Evolutionary conservation across 495 filamentous ascomycete species (phyloP), one percentile per base, ranked within the genome.

Genomic region (Hypoxylon rickii): DNA sequence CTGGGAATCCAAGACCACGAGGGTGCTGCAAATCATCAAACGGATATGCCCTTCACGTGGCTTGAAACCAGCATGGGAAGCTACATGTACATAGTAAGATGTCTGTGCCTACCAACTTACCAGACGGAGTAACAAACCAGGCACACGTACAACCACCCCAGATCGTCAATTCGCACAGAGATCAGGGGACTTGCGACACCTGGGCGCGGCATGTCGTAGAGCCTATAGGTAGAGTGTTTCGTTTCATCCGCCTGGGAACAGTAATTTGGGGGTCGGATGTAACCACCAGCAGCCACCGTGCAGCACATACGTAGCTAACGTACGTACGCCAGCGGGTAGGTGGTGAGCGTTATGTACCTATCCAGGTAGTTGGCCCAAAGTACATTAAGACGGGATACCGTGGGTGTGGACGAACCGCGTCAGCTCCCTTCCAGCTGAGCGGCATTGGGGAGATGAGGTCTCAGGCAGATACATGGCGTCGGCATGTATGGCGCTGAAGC

Each of bases 181-280:
- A 24, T 20, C 43, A 45, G 41, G 51, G 43, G 34, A n/a, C n/a
- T n/a, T n/a, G n/a, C n/a, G n/a, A n/a, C n/a, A n/a, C n/a, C n/a
- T n/a, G n/a, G n/a, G n/a, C n/a, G n/a, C n/a, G n/a, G n/a, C n/a
- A n/a, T n/a, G n/a, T 29, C 24, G 10, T 29, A 29, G 24, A 10
- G 24, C 10, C 4, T 10, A 24, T 40, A 46, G 16, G 37, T 11
- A 19, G 38, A 32, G 13, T n/a, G 45, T 55, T 51, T 61, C 19
- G 58, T 61, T 61, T 61, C 51, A 55, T 39, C 15, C 38, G 40
- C 51, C 38, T 17, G 41, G 29, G 20, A 38, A 50, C 39, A 51
- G 19, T 44, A 37, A 41, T 15, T 44, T 55, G 46, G 58, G 57
- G 58, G 58, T 61, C 18, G 19, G 45, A 55, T 55, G 51, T 33